Percentiles rank a stretch among this genome's conserved stretches.
Evolutionary conservation across 2,329 filamentous ascomycete species (phyloP).

Genomic region (Penicillium sp.): DNA sequence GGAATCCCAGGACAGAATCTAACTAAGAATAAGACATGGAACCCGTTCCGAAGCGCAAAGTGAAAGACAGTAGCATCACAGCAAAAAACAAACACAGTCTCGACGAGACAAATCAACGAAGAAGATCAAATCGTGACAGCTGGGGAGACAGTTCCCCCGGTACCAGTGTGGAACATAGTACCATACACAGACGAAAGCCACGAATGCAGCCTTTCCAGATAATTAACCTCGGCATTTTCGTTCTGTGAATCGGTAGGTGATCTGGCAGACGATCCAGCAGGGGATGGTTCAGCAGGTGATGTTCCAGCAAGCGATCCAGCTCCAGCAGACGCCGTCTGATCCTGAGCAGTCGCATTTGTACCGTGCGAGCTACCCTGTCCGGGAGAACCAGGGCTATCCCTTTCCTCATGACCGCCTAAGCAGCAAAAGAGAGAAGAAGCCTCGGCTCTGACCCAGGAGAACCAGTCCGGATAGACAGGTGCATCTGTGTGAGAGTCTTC

Average conservation of each 20-base stretch:
- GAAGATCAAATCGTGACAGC: not conserved
- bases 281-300: no score
- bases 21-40: not conserved
- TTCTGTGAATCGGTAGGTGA: conserved; percentile 4
- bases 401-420: not conserved
- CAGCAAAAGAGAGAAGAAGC: conserved; percentile 12
- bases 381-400: conserved; percentile 5
- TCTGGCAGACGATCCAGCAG: no score
- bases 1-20: not conserved
- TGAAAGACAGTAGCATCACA: not conserved
- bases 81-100: not conserved
- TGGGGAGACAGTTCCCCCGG: not conserved
- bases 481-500: not conserved
- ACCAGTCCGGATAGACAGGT: not conserved
- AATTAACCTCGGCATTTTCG: not conserved
- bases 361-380: conserved; percentile 10
- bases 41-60: not conserved
- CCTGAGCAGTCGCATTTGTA: conserved; percentile 20
- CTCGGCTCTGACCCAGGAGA: conserved; percentile 9
- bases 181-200: conserved; percentile 6
- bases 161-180: not conserved
- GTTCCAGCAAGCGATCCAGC: no score
- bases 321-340: conserved; percentile 1
- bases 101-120: not conserved
- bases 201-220: not conserved